Evolutionary conservation across 2,329 filamentous ascomycete species (phyloP), one percentile per base, ranked within the genome.

Genomic region (Hypomyces perniciosus): DNA sequence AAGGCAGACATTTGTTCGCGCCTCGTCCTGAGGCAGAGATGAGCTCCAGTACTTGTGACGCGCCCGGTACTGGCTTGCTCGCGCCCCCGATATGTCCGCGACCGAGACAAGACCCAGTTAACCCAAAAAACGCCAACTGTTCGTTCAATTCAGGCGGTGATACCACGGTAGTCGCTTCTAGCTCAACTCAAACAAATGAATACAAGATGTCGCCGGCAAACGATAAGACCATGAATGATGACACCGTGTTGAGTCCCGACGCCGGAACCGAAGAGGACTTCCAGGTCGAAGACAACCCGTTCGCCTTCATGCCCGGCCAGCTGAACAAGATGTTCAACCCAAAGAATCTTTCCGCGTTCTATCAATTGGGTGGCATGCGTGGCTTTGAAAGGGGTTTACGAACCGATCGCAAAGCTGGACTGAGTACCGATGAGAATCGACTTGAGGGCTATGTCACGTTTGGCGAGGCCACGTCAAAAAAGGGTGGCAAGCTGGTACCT

Each of bases 241-340:
- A 80, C 41, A 79, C 85, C 55, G 89, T 89, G 0, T 71, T 96
- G 54, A 81, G 77, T 45, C 87, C 90, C 0, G 89, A 95, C 63
- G 77, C 81, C 35, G 87, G 88, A 6, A 87, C 84, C 47, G 87
- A 91, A 64, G 75, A 72, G 13, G 88, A 92, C 55, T 51, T 51
- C 37, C 27, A 41, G n/a, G 31, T 44, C 12, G 39, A 48, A 8
- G 30, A 48, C 27, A 52, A 44, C 6, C 30, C 30, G 10, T 52
- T 52, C 20, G 45, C 50, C 37, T 52, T 52, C 39, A 33, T 26
- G 6, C 50, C 50, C 5, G 50, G 45, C 8, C 84, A 93, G 61
- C 75, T 96, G 54, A 84, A 78, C 55, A 92, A 92, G 69, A 71
- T 93, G 6, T 74, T 90, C 46, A 91, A 91, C 56, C 88, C 88